These are phyloP conservation scores for Teratosphaeria pseudoeucalypti DNA, from an alignment of 2,329 filamentous ascomycete species.

Conservation along the genomic window DNA sequence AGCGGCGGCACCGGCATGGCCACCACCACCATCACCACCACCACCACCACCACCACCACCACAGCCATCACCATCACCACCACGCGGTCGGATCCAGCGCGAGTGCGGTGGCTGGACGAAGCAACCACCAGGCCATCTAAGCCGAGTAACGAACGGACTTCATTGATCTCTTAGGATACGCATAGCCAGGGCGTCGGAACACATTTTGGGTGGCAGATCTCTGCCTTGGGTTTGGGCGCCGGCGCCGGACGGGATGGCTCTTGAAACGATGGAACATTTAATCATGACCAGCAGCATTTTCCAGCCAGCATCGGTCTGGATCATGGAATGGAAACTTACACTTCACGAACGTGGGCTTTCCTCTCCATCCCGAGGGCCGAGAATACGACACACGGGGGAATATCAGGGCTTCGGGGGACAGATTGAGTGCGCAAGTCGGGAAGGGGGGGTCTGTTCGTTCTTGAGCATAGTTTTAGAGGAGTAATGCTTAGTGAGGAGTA, in stretches of 20 bases:
- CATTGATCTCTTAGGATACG: background rate
- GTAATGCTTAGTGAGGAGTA: background rate
- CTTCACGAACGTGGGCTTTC: background rate
- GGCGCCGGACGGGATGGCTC: background rate
- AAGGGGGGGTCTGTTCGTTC: background rate
- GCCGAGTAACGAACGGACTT: background rate
- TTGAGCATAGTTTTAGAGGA: background rate
- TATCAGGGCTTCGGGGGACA: background rate
- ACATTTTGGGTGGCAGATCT: background rate
- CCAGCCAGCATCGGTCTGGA: background rate
- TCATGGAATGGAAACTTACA: background rate
- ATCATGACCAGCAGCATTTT: background rate
- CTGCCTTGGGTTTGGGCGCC: background rate
- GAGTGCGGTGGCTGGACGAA: background rate
- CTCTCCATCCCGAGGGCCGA: background rate
- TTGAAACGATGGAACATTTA: background rate
- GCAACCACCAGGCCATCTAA: background rate
- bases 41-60: background rate
- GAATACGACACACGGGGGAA: background rate
- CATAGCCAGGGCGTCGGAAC: background rate
- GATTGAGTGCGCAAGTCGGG: background rate
- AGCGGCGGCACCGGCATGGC: constrained; percentile 9
- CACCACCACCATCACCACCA: constrained; percentile 15
- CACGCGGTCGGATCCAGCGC: background rate
- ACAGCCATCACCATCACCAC: background rate